Percentiles rank a stretch among this genome's conserved stretches.
Conservation (phyloP, 768 basidiomycete genomes). For the Crucibulum laeve region DNA sequence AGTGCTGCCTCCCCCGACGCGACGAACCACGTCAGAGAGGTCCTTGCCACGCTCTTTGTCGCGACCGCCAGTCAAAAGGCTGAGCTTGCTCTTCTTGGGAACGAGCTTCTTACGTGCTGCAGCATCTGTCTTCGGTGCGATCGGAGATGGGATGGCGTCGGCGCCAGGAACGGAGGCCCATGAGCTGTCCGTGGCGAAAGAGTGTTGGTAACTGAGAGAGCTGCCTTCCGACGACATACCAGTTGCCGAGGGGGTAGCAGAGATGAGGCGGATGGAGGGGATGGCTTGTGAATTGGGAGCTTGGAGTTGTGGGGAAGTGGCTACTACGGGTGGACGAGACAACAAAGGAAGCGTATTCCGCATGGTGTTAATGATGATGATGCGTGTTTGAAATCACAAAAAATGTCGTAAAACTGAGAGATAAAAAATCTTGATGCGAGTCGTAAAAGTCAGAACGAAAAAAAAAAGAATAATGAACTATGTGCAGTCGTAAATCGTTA, state of each 20-base stretch:
- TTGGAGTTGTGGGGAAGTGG: slow-evolving; percentile 11
- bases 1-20: slow-evolving; percentile 32
- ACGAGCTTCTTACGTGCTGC: slow-evolving; percentile 41
- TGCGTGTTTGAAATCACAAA: neutral
- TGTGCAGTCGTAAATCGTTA: slow-evolving; percentile 3
- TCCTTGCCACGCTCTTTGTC: slow-evolving; percentile 36
- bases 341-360: neutral
- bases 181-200: slow-evolving; percentile 27
- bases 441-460: slow-evolving; percentile 2
- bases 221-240: slow-evolving; percentile 34
- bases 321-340: neutral
- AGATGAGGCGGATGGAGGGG: slow-evolving; percentile 68
- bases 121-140: slow-evolving; percentile 24
- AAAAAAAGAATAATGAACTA: no score
- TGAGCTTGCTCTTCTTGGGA: slow-evolving; percentile 69
- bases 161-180: slow-evolving; percentile 27
- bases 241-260: slow-evolving; percentile 58
- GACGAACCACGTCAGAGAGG: slow-evolving; percentile 56
- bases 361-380: no score
- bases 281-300: slow-evolving; percentile 15
- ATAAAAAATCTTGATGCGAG: neutral
- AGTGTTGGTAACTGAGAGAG: slow-evolving; percentile 15
- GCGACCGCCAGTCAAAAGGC: slow-evolving; percentile 27
- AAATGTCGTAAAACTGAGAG: neutral
- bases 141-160: slow-evolving; percentile 20